Conservation (phyloP, 495 filamentous ascomycete genomes). For the Chaetomium tenue region DNA sequence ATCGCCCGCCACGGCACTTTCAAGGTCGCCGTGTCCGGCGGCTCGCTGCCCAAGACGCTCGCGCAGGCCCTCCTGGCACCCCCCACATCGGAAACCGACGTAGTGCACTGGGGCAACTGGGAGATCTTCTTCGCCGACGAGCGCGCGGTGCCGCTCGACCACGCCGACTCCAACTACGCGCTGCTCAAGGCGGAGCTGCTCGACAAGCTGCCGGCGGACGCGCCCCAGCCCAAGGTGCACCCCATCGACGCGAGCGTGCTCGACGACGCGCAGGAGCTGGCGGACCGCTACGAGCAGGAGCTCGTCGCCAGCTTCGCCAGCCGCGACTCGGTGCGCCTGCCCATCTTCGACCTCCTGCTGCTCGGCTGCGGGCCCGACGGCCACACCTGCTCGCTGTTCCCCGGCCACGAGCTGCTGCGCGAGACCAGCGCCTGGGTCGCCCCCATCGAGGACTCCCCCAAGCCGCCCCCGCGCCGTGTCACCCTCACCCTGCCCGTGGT, state of each 20-base stretch:
- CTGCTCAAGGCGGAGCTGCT: conserved; percentile 84
- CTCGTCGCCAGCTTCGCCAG: conserved; percentile 79
- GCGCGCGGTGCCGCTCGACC: conserved; percentile 85
- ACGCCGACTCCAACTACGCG: conserved; percentile 90
- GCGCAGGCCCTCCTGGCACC: conserved; percentile 70
- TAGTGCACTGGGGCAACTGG: conserved; percentile 81
- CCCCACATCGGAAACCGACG: conserved; percentile 59
- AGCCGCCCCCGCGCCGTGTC: conserved; percentile 87
- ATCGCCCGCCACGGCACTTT: conserved; percentile 77
- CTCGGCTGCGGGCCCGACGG: conserved; percentile 94
- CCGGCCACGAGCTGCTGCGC: conserved; percentile 78
- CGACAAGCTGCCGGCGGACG: conserved; percentile 71
- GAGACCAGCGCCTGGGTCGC: conserved; percentile 92
- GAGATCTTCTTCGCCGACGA: conserved; percentile 99
- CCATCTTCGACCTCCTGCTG: conserved; percentile 89
- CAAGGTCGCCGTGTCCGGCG: conserved; percentile 90
- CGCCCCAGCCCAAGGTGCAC: conserved; percentile 67
- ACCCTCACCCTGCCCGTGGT: conserved; percentile 90
- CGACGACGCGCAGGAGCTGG: conserved; percentile 84
- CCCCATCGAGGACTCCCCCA: conserved; percentile 85
- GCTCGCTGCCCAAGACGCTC: conserved; percentile 84
- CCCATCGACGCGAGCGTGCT: conserved; percentile 71
- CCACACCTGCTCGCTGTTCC: conserved; percentile 96
- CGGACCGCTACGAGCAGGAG: conserved; percentile 88
- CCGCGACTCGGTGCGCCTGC: conserved; percentile 83